Evolutionary conservation across 345 rosid species (phyloP).

Genomic region (Populus tremula): DNA sequence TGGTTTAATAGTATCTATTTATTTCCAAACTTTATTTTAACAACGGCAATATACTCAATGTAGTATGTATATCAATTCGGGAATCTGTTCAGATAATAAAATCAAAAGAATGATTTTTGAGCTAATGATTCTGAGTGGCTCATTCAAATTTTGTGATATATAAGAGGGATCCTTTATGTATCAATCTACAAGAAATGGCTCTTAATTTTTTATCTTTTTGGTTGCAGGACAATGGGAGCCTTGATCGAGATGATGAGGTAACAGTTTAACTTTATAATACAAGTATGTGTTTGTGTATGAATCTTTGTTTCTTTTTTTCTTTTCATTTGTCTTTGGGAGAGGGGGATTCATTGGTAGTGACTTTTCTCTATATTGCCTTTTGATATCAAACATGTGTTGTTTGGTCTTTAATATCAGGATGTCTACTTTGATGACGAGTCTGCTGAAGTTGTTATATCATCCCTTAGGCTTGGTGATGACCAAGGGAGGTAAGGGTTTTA

Average conservation of each 20-base stretch:
- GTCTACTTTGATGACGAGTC: conserved; percentile 92
- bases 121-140: not conserved
- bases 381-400: conserved; percentile 2
- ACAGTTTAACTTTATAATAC: not conserved
- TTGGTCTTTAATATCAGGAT: conserved; percentile 53
- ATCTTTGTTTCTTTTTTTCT: not conserved
- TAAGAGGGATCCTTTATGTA: not conserved
- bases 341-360: not conserved
- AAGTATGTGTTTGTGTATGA: not conserved
- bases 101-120: not conserved
- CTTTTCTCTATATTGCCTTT: not conserved
- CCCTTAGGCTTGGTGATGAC: conserved; percentile 91
- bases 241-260: conserved; percentile 85
- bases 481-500: conserved; percentile 69
- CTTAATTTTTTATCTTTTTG: conserved; percentile 5
- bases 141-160: not conserved
- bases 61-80: not conserved
- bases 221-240: conserved; percentile 63
- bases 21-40: not conserved
- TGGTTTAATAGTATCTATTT: not conserved
- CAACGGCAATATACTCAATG: not conserved
- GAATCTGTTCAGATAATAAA: not conserved
- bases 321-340: not conserved
- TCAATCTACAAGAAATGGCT: not conserved
- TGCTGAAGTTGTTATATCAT: conserved; percentile 89